These are phyloP conservation scores for Chaetomium fimeti DNA, from an alignment of 495 filamentous ascomycete species.

Conservation along the genomic window DNA sequence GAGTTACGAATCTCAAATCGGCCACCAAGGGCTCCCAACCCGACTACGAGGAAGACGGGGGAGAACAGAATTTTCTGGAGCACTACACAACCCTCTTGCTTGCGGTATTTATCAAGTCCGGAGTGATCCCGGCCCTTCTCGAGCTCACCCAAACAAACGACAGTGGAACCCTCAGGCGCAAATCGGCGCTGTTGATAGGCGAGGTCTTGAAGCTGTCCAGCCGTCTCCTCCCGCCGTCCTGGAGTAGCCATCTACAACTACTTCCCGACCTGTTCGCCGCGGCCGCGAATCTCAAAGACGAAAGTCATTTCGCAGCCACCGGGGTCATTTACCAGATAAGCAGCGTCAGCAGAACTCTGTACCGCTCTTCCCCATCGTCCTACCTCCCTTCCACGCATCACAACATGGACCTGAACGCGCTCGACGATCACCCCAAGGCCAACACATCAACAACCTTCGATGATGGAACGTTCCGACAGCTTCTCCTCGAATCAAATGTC, in stretches of 20 bases:
- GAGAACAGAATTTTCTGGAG: slow-evolving; percentile 78
- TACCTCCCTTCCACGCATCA: slow-evolving; percentile 41
- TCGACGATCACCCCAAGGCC: slow-evolving; percentile 67
- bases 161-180: slow-evolving; percentile 74
- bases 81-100: slow-evolving; percentile 92
- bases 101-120: slow-evolving; percentile 79
- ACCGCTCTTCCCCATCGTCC: slow-evolving; percentile 63
- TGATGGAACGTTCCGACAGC: slow-evolving; percentile 79
- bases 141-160: slow-evolving; percentile 66
- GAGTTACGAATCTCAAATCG: slow-evolving; percentile 82
- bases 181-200: slow-evolving; percentile 84
- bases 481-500: slow-evolving; percentile 84
- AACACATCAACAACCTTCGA: slow-evolving; percentile 74
- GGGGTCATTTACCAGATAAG: slow-evolving; percentile 95
- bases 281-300: slow-evolving; percentile 65
- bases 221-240: slow-evolving; percentile 71
- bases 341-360: slow-evolving; percentile 90
- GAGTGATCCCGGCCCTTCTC: slow-evolving; percentile 74
- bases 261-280: slow-evolving; percentile 77
- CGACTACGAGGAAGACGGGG: slow-evolving; percentile 61
- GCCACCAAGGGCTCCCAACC: slow-evolving; percentile 45
- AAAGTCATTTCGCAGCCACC: slow-evolving; percentile 75
- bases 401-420: slow-evolving; percentile 42
- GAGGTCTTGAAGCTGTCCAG: slow-evolving; percentile 88
- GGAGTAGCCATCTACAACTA: slow-evolving; percentile 78